Base-by-base conservation (phyloP, 345 rosid species). In the Ailanthus altissimus region DNA sequence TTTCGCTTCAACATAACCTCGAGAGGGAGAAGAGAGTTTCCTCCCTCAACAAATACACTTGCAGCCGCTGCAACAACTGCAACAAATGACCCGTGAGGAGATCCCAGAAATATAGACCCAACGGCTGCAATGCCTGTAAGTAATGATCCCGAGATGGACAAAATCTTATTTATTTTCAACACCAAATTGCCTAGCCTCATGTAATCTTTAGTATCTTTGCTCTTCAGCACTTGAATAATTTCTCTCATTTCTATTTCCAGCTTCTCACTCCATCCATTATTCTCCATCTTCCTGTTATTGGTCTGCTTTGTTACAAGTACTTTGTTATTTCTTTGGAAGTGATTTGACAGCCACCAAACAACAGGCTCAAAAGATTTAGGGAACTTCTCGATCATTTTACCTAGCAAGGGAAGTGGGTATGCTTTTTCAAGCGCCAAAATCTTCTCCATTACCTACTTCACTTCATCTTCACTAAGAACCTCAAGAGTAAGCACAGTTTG, bases 131-230 rank as follows among this genome's bases (percentile, higher is more conserved):
- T 64, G 70, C 83, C 84, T 0, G 85, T 76, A 42, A 88, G 84
- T 26, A 79, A 69, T 32, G 91, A 88, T 2, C 89, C 89, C 0
- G 81, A 73, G 32, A 88, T 71, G 8, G 91, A 89, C 67, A 88
- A 63, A 43, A 61, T 18, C 85, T 83, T 88, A 83, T 86, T 84
- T 9, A 83, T n/a, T 76, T 84, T 84, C 75, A 83, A 77, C 1
- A 70, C 87, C 32, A 83, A 40, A 74, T 70, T 78, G 32, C 90
- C 88, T 13, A 88, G 77, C 62, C 84, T 82, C 76, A 72, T 58
- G 65, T 84, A 88, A 64, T 88, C 90, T 56, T 85, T 81, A 10
- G 28, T 60, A 51, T 88, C 90, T 78, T 82, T 85, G 1, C 25
- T 64, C 68, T 75, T 84, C 28, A 88, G 32, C 36, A 85, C 83